These are phyloP conservation scores for Blastobotrys terrestris DNA, from an alignment of 805 yeast genomes.

Conservation along the genomic window DNA sequence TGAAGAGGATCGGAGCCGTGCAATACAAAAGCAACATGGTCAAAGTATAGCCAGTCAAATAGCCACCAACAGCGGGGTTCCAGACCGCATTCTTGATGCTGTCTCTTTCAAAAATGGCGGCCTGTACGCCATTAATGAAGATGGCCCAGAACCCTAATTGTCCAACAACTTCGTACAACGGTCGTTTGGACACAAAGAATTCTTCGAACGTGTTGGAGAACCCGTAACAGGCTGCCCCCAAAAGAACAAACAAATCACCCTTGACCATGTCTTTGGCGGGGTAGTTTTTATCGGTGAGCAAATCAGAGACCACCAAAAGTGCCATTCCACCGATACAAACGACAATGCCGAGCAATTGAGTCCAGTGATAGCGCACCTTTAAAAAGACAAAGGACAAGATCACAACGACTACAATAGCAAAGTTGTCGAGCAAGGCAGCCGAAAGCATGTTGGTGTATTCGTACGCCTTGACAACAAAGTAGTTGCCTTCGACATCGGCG, in stretches of 20 bases:
- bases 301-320: conserved; percentile 36
- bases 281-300: conserved; percentile 37
- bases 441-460: conserved; percentile 38
- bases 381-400: conserved; percentile 36
- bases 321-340: conserved; percentile 40
- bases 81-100: conserved; percentile 34
- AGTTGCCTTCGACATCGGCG: conserved; percentile 43
- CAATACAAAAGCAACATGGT: conserved; percentile 36
- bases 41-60: conserved; percentile 38
- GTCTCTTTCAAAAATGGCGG: conserved; percentile 38
- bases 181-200: conserved; percentile 39
- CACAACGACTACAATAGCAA: conserved; percentile 41
- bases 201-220: conserved; percentile 40
- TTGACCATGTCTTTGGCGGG: conserved; percentile 36
- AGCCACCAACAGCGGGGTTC: conserved; percentile 37
- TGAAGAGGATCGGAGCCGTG: conserved; percentile 38
- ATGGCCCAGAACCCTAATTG: conserved; percentile 39
- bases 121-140: conserved; percentile 39
- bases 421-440: conserved; percentile 40
- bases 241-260: conserved; percentile 39
- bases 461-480: conserved; percentile 40
- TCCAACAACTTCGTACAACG: conserved; percentile 40
- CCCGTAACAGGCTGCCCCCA: conserved; percentile 42
- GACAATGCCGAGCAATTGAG: conserved; percentile 36
- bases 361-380: conserved; percentile 42